Conservation (phyloP, 305 asterid genomes). For the Fraxinus latifolia region DNA sequence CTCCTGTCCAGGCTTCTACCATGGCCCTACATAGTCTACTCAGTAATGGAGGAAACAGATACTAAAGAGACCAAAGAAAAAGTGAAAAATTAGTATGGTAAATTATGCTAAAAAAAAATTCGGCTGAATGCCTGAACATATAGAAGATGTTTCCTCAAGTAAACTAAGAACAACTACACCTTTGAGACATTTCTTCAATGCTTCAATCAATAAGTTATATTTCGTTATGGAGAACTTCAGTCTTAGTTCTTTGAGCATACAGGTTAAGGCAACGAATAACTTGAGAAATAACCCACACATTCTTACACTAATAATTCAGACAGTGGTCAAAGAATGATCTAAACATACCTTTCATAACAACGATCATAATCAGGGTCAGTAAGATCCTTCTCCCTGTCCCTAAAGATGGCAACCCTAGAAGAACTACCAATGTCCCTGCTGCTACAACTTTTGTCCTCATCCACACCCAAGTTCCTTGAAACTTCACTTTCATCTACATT, state of each 20-base stretch:
- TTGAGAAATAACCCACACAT: neutral
- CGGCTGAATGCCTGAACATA: neutral
- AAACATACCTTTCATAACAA: constrained; percentile 64
- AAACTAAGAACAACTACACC: neutral
- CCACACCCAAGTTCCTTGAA: constrained; percentile 46
- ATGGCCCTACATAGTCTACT: neutral
- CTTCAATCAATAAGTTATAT: neutral
- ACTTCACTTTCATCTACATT: constrained; percentile 46
- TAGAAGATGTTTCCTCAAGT: neutral
- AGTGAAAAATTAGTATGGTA: neutral
- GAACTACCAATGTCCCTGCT: constrained; percentile 46
- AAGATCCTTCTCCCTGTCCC: constrained; percentile 90
- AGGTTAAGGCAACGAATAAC: neutral
- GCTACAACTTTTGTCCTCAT: constrained; percentile 45
- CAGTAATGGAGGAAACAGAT: neutral
- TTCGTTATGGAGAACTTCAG: neutral
- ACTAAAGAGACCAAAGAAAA: neutral
- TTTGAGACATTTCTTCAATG: neutral
- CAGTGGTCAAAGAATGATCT: neutral
- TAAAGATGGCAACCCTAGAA: constrained; percentile 64
- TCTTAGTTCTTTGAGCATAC: neutral
- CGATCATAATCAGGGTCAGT: constrained; percentile 91
- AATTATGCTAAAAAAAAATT: neutral
- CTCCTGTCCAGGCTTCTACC: neutral
- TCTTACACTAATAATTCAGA: neutral